Conservation (phyloP, 306 rosid genomes). For the Cajanus cajan region DNA sequence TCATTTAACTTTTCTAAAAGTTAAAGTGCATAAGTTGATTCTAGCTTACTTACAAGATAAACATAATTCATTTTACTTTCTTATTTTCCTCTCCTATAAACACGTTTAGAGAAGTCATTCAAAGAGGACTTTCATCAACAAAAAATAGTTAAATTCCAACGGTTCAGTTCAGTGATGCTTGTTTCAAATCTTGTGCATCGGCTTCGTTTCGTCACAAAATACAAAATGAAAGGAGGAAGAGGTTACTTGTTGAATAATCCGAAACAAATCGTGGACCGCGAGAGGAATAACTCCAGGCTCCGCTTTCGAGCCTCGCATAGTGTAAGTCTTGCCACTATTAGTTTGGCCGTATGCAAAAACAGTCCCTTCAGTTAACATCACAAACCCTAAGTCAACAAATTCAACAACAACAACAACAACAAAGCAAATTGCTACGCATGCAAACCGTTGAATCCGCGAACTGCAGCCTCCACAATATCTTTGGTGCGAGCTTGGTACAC, state of each 20-base stretch:
- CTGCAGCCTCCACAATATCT: slow-evolving; percentile 76
- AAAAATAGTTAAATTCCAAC: not conserved
- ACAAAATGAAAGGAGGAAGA: not conserved
- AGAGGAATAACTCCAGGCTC: slow-evolving; percentile 95
- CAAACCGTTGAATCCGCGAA: slow-evolving; percentile 83
- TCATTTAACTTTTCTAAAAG: not conserved
- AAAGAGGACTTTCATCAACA: not conserved
- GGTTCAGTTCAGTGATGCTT: not conserved
- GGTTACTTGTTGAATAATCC: slow-evolving; percentile 61
- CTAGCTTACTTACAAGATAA: not conserved
- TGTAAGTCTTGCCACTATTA: slow-evolving; percentile 91
- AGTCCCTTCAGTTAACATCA: slow-evolving; percentile 58
- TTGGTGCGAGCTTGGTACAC: slow-evolving; percentile 79
- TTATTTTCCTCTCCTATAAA: not conserved
- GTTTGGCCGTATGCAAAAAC: slow-evolving; percentile 98
- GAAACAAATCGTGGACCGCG: slow-evolving; percentile 69
- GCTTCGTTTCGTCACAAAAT: not conserved
- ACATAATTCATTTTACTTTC: not conserved
- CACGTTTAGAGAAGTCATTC: not conserved
- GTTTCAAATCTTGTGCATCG: not conserved
- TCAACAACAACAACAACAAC: not conserved
- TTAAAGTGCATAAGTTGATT: not conserved
- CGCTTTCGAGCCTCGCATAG: slow-evolving; percentile 74
- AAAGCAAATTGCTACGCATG: not conserved
- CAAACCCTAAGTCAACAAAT: not conserved